Conservation (phyloP, 2,329 filamentous ascomycete genomes). For the Diaporthe citriasiana region DNA sequence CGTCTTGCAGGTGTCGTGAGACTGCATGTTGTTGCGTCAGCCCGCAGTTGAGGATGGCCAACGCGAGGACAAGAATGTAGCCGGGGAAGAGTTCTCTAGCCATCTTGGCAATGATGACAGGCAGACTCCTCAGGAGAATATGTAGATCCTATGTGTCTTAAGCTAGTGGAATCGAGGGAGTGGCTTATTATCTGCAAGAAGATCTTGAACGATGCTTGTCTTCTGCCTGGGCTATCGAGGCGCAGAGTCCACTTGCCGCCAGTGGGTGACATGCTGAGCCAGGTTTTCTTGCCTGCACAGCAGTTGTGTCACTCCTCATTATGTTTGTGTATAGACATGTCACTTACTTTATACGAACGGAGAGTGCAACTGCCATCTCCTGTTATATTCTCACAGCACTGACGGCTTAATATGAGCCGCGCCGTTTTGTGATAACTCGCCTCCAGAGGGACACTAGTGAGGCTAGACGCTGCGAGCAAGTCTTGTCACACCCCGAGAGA, state of each 20-base stretch:
- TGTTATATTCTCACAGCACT: not conserved
- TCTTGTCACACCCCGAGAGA: slow-evolving; percentile 25
- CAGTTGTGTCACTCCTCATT: not conserved
- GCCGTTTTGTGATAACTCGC: not conserved
- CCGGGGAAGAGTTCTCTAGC: not conserved
- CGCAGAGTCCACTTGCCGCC: not conserved
- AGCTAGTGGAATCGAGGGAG: not conserved
- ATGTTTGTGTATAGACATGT: not conserved
- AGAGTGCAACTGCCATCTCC: not conserved
- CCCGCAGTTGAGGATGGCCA: not conserved
- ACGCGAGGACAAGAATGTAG: not conserved
- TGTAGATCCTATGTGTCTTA: not conserved
- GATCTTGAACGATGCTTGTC: too few relatives aligned
- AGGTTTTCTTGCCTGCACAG: not conserved
- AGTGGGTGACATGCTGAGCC: not conserved
- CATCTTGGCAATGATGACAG: not conserved
- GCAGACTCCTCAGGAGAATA: not conserved
- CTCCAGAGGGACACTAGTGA: slow-evolving; percentile 29
- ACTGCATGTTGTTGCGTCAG: slow-evolving; percentile 17
- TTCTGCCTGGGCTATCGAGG: not conserved
- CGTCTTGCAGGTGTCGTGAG: not conserved
- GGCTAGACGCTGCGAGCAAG: slow-evolving; percentile 7
- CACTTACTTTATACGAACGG: not conserved
- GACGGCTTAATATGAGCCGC: slow-evolving; percentile 8
- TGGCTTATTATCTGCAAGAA: not conserved